Conservation (phyloP, 306 rosid species). For the Lablab purpureus region DNA sequence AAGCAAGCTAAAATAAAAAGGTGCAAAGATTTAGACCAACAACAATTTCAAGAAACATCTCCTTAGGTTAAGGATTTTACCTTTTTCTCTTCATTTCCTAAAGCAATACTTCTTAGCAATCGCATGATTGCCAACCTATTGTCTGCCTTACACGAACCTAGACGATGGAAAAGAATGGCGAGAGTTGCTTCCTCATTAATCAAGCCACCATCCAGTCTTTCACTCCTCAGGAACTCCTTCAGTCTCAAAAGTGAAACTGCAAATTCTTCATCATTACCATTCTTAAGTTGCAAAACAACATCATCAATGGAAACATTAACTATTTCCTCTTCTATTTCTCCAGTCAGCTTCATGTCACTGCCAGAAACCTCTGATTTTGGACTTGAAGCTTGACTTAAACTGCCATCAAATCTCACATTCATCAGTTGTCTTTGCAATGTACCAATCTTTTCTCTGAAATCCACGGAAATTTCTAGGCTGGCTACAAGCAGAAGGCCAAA, state of each 20-base stretch:
- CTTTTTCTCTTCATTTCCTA: slow-evolving; percentile 62
- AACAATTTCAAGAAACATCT: not conserved
- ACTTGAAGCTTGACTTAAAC: slow-evolving; percentile 62
- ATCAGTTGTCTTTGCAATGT: slow-evolving; percentile 67
- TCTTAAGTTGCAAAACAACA: slow-evolving; percentile 69
- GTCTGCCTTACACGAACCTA: slow-evolving; percentile 61
- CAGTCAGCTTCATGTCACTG: slow-evolving; percentile 52
- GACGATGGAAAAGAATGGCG: slow-evolving; percentile 69
- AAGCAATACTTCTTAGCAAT: slow-evolving; percentile 64
- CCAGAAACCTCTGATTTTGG: slow-evolving; percentile 48
- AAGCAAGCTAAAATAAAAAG: slow-evolving; percentile 43
- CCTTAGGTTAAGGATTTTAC: slow-evolving; percentile 49
- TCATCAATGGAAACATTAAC: slow-evolving; percentile 57
- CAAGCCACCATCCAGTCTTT: slow-evolving; percentile 56
- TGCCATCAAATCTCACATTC: slow-evolving; percentile 57
- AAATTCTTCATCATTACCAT: slow-evolving; percentile 75
- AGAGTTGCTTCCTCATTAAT: slow-evolving; percentile 64
- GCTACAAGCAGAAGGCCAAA: slow-evolving; percentile 76
- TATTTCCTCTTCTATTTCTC: slow-evolving; percentile 68
- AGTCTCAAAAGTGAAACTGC: slow-evolving; percentile 61
- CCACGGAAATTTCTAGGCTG: slow-evolving; percentile 63
- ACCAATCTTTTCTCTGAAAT: slow-evolving; percentile 66
- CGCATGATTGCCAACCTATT: slow-evolving; percentile 60
- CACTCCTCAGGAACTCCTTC: slow-evolving; percentile 58
- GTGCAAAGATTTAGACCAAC: slow-evolving; percentile 11